These are phyloP conservation scores for Fusarium algeriense DNA, from an alignment of 2,329 filamentous ascomycete species.

Conservation along the genomic window DNA sequence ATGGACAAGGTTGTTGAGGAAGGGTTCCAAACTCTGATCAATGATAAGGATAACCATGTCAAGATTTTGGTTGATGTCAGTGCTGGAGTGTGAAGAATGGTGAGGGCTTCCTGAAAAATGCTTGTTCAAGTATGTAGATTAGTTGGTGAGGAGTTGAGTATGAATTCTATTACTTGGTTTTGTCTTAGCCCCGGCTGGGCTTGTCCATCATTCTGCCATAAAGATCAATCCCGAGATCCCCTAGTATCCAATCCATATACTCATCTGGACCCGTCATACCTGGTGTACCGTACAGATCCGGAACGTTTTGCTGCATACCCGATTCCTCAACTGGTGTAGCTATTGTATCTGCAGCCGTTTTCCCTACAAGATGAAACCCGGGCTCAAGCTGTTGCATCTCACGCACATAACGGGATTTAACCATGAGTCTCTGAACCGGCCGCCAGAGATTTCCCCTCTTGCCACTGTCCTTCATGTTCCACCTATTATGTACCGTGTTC, in stretches of 20 bases:
- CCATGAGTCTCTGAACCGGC: not conserved
- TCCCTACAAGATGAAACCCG: not conserved
- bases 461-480: not conserved
- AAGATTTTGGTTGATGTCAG: conserved; percentile 23
- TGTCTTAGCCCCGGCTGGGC: not conserved
- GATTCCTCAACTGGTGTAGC: accelerated
- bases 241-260: conserved; percentile 1
- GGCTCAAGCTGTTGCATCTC: conserved; percentile 3
- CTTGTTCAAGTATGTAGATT: not conserved
- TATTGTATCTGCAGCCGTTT: not conserved
- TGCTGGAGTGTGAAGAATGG: not conserved
- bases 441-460: not conserved
- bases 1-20: conserved; percentile 27
- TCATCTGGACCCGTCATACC: not conserved
- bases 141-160: not conserved
- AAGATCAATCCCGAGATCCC: not conserved
- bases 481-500: not conserved
- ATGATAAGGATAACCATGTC: conserved; percentile 26
- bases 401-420: not conserved
- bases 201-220: not conserved
- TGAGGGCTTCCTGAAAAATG: too few relatives aligned
- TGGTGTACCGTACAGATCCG: accelerated
- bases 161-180: accelerated
- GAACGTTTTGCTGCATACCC: not conserved
- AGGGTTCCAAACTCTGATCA: conserved; percentile 9